A percentile compares a stretch with the other conserved stretches of the same genome.
phyloP scores from a whole-genome alignment of 345 rosid genomes.

The Camelina sativa region DNA sequence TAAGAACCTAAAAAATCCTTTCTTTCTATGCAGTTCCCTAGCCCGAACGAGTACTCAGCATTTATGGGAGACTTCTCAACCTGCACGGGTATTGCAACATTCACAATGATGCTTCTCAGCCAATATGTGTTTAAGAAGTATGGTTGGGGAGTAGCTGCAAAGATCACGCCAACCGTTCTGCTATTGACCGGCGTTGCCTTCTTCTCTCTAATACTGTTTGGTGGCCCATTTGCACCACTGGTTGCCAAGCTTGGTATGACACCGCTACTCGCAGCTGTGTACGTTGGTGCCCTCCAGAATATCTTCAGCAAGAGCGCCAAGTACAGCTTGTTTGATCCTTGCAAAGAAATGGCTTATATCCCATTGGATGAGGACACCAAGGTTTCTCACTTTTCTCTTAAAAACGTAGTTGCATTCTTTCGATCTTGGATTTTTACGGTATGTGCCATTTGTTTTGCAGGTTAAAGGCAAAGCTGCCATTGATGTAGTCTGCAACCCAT shows the following conservation, averaged over 20 bases:
- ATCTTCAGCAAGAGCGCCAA: constrained; percentile 99
- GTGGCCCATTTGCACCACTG: constrained; percentile 71
- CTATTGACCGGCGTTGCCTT: constrained; percentile 90
- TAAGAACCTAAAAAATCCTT: constrained; percentile 21
- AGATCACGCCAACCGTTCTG: constrained; percentile 86
- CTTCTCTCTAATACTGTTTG: constrained; percentile 85
- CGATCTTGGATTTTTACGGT: not conserved
- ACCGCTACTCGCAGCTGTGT: constrained; percentile 96
- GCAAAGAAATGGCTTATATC: constrained; percentile 99
- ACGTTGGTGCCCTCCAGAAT: constrained; percentile 96
- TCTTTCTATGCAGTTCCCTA: constrained; percentile 69
- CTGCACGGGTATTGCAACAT: constrained; percentile 86
- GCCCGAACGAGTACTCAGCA: constrained; percentile 96
- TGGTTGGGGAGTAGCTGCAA: constrained; percentile 98
- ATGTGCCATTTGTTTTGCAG: constrained; percentile 43
- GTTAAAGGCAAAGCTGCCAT: constrained; percentile 98
- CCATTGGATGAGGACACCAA: constrained; percentile 96
- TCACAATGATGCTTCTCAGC: constrained; percentile 93
- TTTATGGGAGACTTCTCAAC: constrained; percentile 99
- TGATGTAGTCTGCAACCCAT: constrained; percentile 91
- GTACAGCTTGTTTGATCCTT: constrained; percentile 97
- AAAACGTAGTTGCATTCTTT: not conserved
- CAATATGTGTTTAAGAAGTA: constrained; percentile 81
- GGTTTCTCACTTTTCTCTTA: constrained; percentile 49
- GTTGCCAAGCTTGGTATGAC: constrained; percentile 85